Base-by-base conservation (phyloP, 768 basidiomycete genomes). In the Boletus insuetus region DNA sequence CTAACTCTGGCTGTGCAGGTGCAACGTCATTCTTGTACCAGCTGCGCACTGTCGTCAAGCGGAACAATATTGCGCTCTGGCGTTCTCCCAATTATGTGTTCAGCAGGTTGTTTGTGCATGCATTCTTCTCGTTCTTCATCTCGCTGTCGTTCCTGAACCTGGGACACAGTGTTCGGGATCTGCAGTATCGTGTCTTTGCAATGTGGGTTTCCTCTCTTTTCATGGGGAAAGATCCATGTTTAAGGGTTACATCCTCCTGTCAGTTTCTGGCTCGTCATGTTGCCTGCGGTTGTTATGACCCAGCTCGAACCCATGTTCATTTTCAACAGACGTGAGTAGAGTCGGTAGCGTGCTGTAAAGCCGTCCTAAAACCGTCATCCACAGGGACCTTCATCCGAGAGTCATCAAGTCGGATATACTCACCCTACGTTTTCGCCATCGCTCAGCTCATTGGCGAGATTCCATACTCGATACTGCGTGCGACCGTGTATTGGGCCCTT, bases 61-160 rank as follows among this genome's bases (percentile, higher is more conserved):
- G 92, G 40, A 88, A 89, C 65, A 84, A 84, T 63, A 62, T 76
- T 7, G 84, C 89, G 3, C 74, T 94, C 13, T 94, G 89, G 87
- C 78, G 93, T 51, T 89, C 86, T 10, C 89, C 91, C 4, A 85
- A 92, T 59, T 95, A 94, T 67, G 83, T 91, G 47, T 94, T 86
- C 75, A 91, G 84, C 49, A 83, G 93, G 19, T 73, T 93, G 24
- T 91, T 91, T 69, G 82, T 88, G 16, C 86, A 89, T 59, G 76
- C 79, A 4, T 84, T 85, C 68, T 81, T 88, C 53, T 83, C 88
- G 14, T 73, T 90, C 13, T 83, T 83, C 67, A 77, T 91, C 56
- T 87, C 87, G 29, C 73, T 95, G 34, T 89, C 88, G 5, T 92
- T 92, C 81, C 73, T 96, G 51, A 82, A 86, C 63, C 74, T 94